phyloP scores from a whole-genome alignment of 2,329 filamentous ascomycete species.

The Penicillium sp. region DNA sequence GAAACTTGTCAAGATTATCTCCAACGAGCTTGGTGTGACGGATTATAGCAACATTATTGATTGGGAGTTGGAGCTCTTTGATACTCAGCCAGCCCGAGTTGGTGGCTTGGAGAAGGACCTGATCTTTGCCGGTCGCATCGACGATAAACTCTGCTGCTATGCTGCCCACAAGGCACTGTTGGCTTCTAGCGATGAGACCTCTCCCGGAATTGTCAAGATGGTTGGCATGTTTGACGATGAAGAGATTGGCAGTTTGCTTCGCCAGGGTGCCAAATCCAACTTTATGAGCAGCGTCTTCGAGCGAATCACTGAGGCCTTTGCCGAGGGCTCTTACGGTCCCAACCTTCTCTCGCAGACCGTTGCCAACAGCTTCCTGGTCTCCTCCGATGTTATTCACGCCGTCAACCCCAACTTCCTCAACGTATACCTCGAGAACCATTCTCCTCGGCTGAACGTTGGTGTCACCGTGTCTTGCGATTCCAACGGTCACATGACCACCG shows the following conservation, averaged over 20 bases:
- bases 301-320: constrained; percentile 73
- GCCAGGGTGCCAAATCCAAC: constrained; percentile 88
- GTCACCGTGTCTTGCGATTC: constrained; percentile 79
- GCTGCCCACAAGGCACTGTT: constrained; percentile 84
- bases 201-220: constrained; percentile 75
- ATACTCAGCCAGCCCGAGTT: constrained; percentile 81
- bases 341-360: constrained; percentile 78
- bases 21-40: constrained; percentile 74
- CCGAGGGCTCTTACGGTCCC: constrained; percentile 52
- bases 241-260: constrained; percentile 88
- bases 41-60: constrained; percentile 80
- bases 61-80: constrained; percentile 97
- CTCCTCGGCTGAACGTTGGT: constrained; percentile 87
- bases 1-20: constrained; percentile 81
- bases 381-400: constrained; percentile 90
- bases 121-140: constrained; percentile 92
- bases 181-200: constrained; percentile 62
- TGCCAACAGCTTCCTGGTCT: constrained; percentile 89
- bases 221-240: constrained; percentile 97
- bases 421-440: constrained; percentile 83
- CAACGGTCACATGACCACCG: constrained; percentile 96
- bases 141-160: constrained; percentile 98
- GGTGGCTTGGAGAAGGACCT: constrained; percentile 89
- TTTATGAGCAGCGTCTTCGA: constrained; percentile 83
- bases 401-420: constrained; percentile 92